These are phyloP conservation scores for Medicago lupulina DNA, from an alignment of 306 rosid species.

Conservation along the genomic window DNA sequence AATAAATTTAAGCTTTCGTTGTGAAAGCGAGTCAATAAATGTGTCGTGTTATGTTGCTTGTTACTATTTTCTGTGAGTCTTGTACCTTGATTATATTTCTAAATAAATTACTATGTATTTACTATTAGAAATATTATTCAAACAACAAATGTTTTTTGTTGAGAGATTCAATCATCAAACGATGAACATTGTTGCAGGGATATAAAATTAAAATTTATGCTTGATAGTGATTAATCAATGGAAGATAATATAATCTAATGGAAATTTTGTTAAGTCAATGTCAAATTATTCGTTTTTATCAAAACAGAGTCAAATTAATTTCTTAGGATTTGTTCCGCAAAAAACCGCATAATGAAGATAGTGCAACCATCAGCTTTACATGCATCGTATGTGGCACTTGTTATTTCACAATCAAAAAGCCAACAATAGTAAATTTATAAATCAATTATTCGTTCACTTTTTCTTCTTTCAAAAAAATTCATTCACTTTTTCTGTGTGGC, in stretches of 20 bases:
- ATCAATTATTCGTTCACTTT: background rate
- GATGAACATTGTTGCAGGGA: background rate
- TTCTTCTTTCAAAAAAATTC: too few relatives aligned
- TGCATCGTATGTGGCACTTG: background rate
- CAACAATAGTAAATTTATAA: background rate
- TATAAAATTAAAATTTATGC: background rate
- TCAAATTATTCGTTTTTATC: background rate
- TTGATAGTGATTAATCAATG: background rate
- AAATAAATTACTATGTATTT: background rate
- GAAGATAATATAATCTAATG: background rate
- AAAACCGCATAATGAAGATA: background rate
- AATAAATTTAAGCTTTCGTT: conserved; percentile 54
- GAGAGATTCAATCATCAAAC: too few relatives aligned
- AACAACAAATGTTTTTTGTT: too few relatives aligned
- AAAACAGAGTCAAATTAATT: too few relatives aligned
- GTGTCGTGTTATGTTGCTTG: background rate
- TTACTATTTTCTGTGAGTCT: background rate
- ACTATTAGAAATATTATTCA: background rate
- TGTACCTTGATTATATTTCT: background rate
- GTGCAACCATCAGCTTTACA: background rate
- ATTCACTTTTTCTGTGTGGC: background rate
- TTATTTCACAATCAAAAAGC: too few relatives aligned
- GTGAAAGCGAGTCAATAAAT: background rate
- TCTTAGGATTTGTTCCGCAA: background rate
- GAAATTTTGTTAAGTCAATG: background rate